Percentiles rank a stretch among this genome's conserved stretches.
These are phyloP conservation scores for Wolfiporia cocos DNA, from an alignment of 1,284 basidiomycete species.

Conservation along the genomic window DNA sequence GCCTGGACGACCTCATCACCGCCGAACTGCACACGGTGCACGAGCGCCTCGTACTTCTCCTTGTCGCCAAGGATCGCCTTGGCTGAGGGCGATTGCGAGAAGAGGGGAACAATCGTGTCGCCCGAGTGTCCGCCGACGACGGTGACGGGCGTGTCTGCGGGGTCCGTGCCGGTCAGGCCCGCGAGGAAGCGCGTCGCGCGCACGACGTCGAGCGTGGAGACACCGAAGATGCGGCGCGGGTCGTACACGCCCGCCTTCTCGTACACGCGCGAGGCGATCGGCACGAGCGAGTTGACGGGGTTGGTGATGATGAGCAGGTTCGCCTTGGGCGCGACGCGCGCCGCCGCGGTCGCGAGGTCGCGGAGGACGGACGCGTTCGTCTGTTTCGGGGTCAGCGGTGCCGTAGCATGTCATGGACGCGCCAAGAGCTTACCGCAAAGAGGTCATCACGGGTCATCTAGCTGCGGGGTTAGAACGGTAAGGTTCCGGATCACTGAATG, in stretches of 20 bases:
- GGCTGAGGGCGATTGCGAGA: slow-evolving; percentile 74
- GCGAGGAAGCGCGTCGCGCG: slow-evolving; percentile 91
- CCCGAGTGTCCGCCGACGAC: slow-evolving; percentile 98
- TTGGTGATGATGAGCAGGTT: slow-evolving; percentile 96
- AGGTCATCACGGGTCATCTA: slow-evolving; percentile 98
- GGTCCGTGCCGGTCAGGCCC: slow-evolving; percentile 62
- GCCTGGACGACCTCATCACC: slow-evolving; percentile 93
- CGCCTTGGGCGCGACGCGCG: slow-evolving; percentile 84
- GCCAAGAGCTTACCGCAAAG: slow-evolving; percentile 74
- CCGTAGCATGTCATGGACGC: neutral
- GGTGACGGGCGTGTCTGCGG: slow-evolving; percentile 70
- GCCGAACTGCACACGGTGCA: slow-evolving; percentile 94
- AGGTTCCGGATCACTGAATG: slow-evolving; percentile 10
- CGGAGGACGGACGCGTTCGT: slow-evolving; percentile 96
- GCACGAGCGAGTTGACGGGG: slow-evolving; percentile 94
- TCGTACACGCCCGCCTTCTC: slow-evolving; percentile 94
- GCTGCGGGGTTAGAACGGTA: slow-evolving; percentile 24
- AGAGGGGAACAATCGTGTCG: slow-evolving; percentile 91
- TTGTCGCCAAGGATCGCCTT: slow-evolving; percentile 63
- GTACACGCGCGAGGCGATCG: slow-evolving; percentile 92
- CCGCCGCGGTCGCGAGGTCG: slow-evolving; percentile 88
- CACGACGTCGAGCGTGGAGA: slow-evolving; percentile 97
- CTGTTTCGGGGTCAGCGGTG: slow-evolving; percentile 29
- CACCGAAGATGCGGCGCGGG: slow-evolving; percentile 75
- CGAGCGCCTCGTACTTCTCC: slow-evolving; percentile 63